These are phyloP conservation scores for Monosporascus ibericus DNA, from an alignment of 2,329 filamentous ascomycete species.

Conservation along the genomic window DNA sequence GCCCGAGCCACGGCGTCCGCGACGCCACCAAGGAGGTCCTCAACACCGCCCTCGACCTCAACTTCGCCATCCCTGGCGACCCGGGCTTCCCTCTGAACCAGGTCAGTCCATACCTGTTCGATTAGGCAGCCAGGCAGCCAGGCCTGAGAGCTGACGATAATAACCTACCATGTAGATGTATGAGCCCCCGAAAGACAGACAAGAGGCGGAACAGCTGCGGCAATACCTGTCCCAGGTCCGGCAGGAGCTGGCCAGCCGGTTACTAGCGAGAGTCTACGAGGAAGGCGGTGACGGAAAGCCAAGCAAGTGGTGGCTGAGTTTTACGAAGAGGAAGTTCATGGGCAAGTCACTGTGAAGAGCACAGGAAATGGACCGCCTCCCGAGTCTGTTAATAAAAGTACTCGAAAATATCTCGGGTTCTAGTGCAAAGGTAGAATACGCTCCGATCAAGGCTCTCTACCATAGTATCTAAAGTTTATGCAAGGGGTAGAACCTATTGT, in stretches of 20 bases:
- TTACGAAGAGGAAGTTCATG: slow-evolving; percentile 99
- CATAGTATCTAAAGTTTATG: no score
- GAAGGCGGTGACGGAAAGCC: slow-evolving; percentile 65
- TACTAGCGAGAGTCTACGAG: slow-evolving; percentile 82
- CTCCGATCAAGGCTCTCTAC: no score
- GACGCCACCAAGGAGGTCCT: slow-evolving; percentile 68
- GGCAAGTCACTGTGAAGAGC: slow-evolving; percentile 69
- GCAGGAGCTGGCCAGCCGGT: slow-evolving; percentile 78
- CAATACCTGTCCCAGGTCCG: slow-evolving; percentile 90
- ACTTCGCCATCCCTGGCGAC: slow-evolving; percentile 93
- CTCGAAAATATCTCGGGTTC: no score
- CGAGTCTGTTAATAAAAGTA: no score
- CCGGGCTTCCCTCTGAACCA: slow-evolving; percentile 91
- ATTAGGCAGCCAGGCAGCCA: neutral
- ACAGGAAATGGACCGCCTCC: no score
- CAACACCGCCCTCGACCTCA: slow-evolving; percentile 83
- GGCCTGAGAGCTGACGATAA: neutral
- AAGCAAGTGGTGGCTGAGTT: slow-evolving; percentile 95
- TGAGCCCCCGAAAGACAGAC: slow-evolving; percentile 77
- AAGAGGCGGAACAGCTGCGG: slow-evolving; percentile 81
- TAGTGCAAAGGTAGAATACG: no score
- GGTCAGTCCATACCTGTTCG: slow-evolving; percentile 32
- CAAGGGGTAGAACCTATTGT: no score
- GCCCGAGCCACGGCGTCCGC: slow-evolving; percentile 59
- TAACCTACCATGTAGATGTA: slow-evolving; percentile 57